Evolutionary conservation across 2,329 filamentous ascomycete species (phyloP).

Genomic region (Xylaria sp.): DNA sequence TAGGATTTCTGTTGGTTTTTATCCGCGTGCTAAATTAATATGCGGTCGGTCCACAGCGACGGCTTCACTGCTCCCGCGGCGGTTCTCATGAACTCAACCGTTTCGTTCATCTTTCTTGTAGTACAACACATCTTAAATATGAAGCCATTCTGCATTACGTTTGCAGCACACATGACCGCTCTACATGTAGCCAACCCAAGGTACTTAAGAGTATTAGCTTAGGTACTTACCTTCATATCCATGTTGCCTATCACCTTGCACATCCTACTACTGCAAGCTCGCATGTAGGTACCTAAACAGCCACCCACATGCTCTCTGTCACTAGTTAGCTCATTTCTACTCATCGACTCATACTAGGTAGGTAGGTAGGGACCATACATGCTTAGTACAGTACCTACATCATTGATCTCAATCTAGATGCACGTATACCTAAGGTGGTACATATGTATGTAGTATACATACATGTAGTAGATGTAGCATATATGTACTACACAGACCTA

Average conservation of each 20-base stretch:
- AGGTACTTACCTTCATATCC: background rate
- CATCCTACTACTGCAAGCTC: slow-evolving; percentile 32
- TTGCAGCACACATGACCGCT: slow-evolving; percentile 44
- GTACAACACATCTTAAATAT: slow-evolving; percentile 40
- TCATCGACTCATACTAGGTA: slow-evolving; percentile 34
- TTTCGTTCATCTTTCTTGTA: slow-evolving; percentile 40
- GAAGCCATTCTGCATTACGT: slow-evolving; percentile 17
- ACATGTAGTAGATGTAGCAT: background rate
- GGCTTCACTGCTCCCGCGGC: slow-evolving; percentile 10
- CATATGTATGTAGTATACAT: background rate
- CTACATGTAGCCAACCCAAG: slow-evolving; percentile 5
- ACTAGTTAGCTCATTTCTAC: slow-evolving; percentile 18
- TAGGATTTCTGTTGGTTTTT: slow-evolving; percentile 10
- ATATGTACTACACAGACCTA: slow-evolving; percentile 18
- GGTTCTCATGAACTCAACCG: slow-evolving; percentile 31
- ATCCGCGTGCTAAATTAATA: slow-evolving; percentile 1
- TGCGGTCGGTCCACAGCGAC: slow-evolving; percentile 8
- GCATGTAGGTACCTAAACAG: slow-evolving; percentile 39
- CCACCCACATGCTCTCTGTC: slow-evolving; percentile 25
- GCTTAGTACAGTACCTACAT: background rate
- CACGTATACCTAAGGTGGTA: slow-evolving; percentile 7
- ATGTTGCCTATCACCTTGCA: slow-evolving; percentile 5
- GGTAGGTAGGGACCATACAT: slow-evolving; percentile 31
- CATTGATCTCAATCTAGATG: slow-evolving; percentile 18
- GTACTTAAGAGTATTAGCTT: background rate